Evolutionary conservation across 169 alveolate species (phyloP).

Genomic region (Plasmodium yoelii): DNA sequence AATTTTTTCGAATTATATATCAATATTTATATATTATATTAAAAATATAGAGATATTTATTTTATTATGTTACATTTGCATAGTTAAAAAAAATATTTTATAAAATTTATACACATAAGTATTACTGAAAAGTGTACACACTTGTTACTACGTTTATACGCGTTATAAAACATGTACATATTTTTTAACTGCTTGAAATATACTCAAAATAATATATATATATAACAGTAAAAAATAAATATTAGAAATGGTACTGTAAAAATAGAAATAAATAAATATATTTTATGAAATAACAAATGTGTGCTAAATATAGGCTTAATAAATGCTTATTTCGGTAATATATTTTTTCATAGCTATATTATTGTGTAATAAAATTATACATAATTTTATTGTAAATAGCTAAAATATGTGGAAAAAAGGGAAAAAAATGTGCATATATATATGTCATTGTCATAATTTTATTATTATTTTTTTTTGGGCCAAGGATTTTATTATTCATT

Average conservation of each 20-base stretch:
- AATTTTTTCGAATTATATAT: too few species aligned
- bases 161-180: not conserved
- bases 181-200: not conserved
- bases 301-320: slow-evolving; percentile 27
- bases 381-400: slow-evolving; percentile 48
- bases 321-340: slow-evolving; percentile 3
- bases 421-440: slow-evolving; percentile 31
- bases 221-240: slow-evolving; percentile 7
- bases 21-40: too few species aligned
- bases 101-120: too few species aligned
- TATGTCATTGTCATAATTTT: slow-evolving; percentile 51
- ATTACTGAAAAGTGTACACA: not conserved
- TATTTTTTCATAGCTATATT: not conserved
- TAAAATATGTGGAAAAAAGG: slow-evolving; percentile 2
- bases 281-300: slow-evolving; percentile 6
- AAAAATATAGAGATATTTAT: too few species aligned
- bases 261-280: not conserved
- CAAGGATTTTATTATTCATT: not conserved
- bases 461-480: slow-evolving; percentile 36
- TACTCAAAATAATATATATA: slow-evolving; percentile 2
- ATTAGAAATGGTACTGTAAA: not conserved
- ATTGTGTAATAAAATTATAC: not conserved
- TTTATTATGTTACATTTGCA: too few species aligned
- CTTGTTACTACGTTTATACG: not conserved
- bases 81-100: too few species aligned